A percentile compares a stretch with the other conserved stretches of the same genome.
Conservation (phyloP, 1,284 basidiomycete species). For the Xerocomus amazonicus region DNA sequence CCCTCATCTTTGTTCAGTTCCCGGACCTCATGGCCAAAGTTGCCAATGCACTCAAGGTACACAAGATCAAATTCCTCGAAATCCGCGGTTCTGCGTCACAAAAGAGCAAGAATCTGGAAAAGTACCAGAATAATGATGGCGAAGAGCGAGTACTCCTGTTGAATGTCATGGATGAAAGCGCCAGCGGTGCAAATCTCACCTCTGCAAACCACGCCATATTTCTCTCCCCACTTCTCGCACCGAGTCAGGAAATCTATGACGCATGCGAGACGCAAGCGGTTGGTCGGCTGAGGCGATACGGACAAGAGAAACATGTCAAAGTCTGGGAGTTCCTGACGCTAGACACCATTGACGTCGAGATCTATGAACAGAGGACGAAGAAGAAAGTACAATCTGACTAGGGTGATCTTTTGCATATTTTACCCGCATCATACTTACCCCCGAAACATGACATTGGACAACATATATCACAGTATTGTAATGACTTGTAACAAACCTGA, state of each 20-base stretch:
- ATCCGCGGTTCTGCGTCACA: slow-evolving; percentile 76
- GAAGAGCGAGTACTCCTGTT: slow-evolving; percentile 80
- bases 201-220: slow-evolving; percentile 95
- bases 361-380: slow-evolving; percentile 53
- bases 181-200: slow-evolving; percentile 90
- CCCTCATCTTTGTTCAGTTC: slow-evolving; percentile 93
- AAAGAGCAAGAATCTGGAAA: slow-evolving; percentile 78
- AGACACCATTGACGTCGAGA: slow-evolving; percentile 85
- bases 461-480: no score
- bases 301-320: slow-evolving; percentile 77
- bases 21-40: slow-evolving; percentile 90
- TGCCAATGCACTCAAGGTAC: slow-evolving; percentile 70
- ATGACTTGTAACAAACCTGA: neutral
- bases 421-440: slow-evolving; percentile 1
- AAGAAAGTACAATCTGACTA: slow-evolving; percentile 27
- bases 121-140: slow-evolving; percentile 76
- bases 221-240: slow-evolving; percentile 82
- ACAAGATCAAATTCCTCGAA: slow-evolving; percentile 76
- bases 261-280: slow-evolving; percentile 89
- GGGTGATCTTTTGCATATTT: slow-evolving; percentile 1
- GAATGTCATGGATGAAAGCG: slow-evolving; percentile 91
- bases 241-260: slow-evolving; percentile 76
- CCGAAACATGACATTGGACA: slow-evolving; percentile 1
- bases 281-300: slow-evolving; percentile 83
- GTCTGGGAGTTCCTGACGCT: slow-evolving; percentile 79